Base-by-base conservation (phyloP, 2,329 filamentous ascomycete species). In the Trichoderma harzianum region DNA sequence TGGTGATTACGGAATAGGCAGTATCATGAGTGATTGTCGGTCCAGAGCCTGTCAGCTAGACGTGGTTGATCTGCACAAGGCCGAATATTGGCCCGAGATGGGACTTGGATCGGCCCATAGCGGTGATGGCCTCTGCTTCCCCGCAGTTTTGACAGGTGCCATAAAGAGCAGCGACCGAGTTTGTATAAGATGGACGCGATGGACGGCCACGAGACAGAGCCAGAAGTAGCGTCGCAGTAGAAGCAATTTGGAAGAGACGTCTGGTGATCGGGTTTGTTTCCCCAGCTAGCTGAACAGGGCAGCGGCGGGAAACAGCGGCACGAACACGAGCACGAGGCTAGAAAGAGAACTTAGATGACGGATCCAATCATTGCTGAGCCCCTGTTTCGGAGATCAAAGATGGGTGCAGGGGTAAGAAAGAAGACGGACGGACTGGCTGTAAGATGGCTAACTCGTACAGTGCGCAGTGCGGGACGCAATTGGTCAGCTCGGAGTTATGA, bases 361-460 rank as follows among this genome's bases (percentile, higher is more conserved):
- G 65, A 28, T 26, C 53, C 28, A 57, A 36, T 36, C n/a, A 39
- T 28, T 67, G 47, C 64, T 67, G 30, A 67, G 64, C 64, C 55
- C 65, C 53, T 69, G 65, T 69, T 69, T 69, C 65, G 65, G 65
- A 47, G 65, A 69, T 69, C 65, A 60, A 60, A 69, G 65, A 69
- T 47, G 65, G 65, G 34, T 16, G 55, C 36, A 60, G 36, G 65
- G 65, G 55, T 24, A 3, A 67, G 28, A 57, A 10, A 64, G 47
- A 10, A 64, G 47, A 53, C 21, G 11, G 47, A 51, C 18, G 43
- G 43, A 21, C n/a, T 21, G 43, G n/a, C n/a, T 51, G 43, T 51
- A 21, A 3, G 6, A n/a, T 2, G 43, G 43, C 8, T 21, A 21
- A 10, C 11, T 24, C 3, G 47, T 24, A 24, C 47, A 53, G 47